Conservation (phyloP, 1,284 basidiomycete genomes). For the Cronartium ribicola region DNA sequence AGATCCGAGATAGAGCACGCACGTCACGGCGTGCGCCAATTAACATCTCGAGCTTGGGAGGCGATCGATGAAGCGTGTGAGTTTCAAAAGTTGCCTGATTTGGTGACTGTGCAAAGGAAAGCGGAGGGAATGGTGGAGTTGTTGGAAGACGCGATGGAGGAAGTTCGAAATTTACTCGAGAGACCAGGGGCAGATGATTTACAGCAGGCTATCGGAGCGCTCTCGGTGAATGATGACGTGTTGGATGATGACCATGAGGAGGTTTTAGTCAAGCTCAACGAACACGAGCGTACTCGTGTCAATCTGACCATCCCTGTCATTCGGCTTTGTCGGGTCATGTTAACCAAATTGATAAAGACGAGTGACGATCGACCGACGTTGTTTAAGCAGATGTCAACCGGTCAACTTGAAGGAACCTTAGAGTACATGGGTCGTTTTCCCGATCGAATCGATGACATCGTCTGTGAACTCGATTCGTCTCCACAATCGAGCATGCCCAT, state of each 20-base stretch:
- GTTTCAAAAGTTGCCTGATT: neutral
- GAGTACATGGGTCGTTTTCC: neutral
- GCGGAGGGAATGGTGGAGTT: neutral
- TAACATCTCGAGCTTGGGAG: neutral
- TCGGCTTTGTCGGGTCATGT: neutral
- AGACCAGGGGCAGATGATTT: neutral
- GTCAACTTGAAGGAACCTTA: neutral
- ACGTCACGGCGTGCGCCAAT: neutral
- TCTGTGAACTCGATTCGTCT: neutral
- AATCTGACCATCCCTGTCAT: neutral
- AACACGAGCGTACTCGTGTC: neutral
- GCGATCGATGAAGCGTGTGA: neutral
- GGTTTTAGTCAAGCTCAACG: neutral
- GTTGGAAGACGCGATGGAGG: neutral
- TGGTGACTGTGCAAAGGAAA: neutral
- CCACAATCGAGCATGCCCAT: neutral
- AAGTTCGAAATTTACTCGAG: neutral
- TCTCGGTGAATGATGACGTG: too few relatives aligned
- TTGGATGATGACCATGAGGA: too few relatives aligned
- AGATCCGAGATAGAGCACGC: neutral
- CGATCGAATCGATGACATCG: neutral
- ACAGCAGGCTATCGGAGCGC: too few relatives aligned
- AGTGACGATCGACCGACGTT: neutral
- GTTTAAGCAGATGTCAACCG: neutral
- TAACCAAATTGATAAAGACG: neutral